phyloP scores from a whole-genome alignment of 306 rosid species.

The Trifolium subterraneum region DNA sequence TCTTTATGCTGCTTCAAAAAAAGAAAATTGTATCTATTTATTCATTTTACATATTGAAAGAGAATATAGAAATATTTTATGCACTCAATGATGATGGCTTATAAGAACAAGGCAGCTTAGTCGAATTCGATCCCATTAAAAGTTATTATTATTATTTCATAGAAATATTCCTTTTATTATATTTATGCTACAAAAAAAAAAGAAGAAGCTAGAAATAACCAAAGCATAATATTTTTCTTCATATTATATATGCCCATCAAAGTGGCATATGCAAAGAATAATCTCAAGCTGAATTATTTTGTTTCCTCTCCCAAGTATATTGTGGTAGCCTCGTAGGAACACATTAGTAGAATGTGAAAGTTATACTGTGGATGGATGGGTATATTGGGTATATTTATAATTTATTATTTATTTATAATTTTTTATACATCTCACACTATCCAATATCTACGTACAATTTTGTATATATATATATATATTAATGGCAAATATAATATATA shows the following conservation, averaged over 20 bases:
- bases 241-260: not conserved
- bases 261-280: slow-evolving; percentile 33
- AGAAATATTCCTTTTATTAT: slow-evolving; percentile 4
- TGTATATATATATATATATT: too few species aligned
- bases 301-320: slow-evolving; percentile 4
- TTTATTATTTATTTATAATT: too few species aligned
- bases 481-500: too few species aligned
- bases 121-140: not conserved
- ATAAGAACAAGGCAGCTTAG: not conserved
- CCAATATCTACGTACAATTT: too few species aligned
- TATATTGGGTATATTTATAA: too few species aligned
- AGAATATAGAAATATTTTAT: not conserved
- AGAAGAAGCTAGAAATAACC: not conserved
- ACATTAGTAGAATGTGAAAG: slow-evolving; percentile 33
- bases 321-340: slow-evolving; percentile 59
- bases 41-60: not conserved
- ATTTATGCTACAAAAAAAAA: not conserved
- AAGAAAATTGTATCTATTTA: not conserved
- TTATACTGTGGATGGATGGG: not conserved
- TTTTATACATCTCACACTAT: too few species aligned
- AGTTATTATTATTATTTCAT: not conserved
- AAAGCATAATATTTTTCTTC: not conserved
- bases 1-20: not conserved
- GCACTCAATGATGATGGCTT: not conserved
- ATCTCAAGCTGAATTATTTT: slow-evolving; percentile 25